phyloP scores from a whole-genome alignment of 2,329 filamentous ascomycete species.

The Hymenoscyphus scutula region DNA sequence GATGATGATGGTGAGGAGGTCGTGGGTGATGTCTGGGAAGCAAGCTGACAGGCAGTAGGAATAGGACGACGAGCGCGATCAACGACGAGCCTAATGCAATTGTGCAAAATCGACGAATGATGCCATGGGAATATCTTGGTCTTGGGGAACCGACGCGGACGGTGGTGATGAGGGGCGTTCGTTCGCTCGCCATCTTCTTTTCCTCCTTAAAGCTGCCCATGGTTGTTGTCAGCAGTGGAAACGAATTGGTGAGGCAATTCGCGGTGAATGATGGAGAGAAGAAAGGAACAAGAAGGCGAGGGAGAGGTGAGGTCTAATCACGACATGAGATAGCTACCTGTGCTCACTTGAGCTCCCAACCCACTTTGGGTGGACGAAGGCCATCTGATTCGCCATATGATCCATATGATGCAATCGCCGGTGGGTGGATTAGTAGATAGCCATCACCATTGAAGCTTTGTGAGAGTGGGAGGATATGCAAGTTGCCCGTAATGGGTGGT shows the following conservation, averaged over 20 bases:
- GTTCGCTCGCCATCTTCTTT: slow-evolving; percentile 42
- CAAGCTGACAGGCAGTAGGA: slow-evolving; percentile 49
- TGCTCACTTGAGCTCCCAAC: background rate
- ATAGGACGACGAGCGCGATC: slow-evolving; percentile 39
- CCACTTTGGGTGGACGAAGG: background rate
- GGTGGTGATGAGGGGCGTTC: slow-evolving; percentile 65
- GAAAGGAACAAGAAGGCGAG: background rate
- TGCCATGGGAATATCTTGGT: slow-evolving; percentile 57
- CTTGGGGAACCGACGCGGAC: slow-evolving; percentile 54
- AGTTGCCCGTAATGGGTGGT: background rate
- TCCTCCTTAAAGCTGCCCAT: slow-evolving; percentile 21
- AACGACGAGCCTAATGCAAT: slow-evolving; percentile 56
- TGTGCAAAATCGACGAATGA: slow-evolving; percentile 64
- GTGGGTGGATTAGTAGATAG: background rate
- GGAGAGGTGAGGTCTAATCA: background rate
- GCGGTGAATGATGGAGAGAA: background rate
- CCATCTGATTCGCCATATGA: background rate
- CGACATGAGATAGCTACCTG: background rate
- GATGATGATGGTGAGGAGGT: slow-evolving; percentile 38
- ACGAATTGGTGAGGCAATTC: background rate
- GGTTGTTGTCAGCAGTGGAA: slow-evolving; percentile 11
- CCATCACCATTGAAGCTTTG: background rate
- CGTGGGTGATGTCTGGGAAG: slow-evolving; percentile 36
- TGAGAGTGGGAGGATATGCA: slow-evolving; percentile 1
- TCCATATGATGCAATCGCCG: background rate